A percentile compares a stretch with the other conserved stretches of the same genome.
phyloP scores from a whole-genome alignment of 1,284 basidiomycete species.

The Polyporus tsugae region DNA sequence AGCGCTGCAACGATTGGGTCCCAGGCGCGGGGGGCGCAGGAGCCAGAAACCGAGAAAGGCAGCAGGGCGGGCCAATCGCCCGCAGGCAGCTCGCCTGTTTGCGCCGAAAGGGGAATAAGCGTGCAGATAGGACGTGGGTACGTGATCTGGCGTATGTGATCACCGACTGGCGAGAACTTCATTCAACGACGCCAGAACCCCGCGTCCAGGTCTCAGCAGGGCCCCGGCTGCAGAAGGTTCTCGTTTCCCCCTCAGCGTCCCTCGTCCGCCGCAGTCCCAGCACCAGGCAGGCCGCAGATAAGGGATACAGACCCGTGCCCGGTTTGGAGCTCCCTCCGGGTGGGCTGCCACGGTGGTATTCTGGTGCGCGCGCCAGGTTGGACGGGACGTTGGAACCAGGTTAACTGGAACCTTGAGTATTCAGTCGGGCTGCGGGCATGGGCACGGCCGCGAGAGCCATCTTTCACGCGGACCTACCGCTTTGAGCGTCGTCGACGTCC shows the following conservation, averaged over 20 bases:
- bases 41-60: not conserved
- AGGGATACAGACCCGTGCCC: not conserved
- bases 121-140: constrained; percentile 38
- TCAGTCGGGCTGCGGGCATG: not conserved
- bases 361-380: not conserved
- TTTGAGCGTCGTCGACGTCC: constrained; percentile 6
- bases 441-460: not conserved
- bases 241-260: constrained; percentile 2
- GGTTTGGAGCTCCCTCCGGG: not conserved
- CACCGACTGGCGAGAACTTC: constrained; percentile 24
- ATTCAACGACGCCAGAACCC: constrained; percentile 12
- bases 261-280: not conserved
- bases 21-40: not conserved
- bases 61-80: constrained; percentile 23
- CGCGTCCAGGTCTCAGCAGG: not conserved
- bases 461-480: not conserved
- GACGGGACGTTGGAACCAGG: constrained; percentile 1
- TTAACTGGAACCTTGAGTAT: not conserved
- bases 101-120: constrained; percentile 42
- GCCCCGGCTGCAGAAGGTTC: not conserved
- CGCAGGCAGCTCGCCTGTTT: constrained; percentile 16
- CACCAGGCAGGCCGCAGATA: not conserved
- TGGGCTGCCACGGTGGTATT: not conserved
- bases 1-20: not conserved
- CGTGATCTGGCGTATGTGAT: constrained; percentile 41